Evolutionary conservation across 257 asterid species (phyloP), one percentile per base, ranked within the genome.

Genomic region (Plantago ovata): DNA sequence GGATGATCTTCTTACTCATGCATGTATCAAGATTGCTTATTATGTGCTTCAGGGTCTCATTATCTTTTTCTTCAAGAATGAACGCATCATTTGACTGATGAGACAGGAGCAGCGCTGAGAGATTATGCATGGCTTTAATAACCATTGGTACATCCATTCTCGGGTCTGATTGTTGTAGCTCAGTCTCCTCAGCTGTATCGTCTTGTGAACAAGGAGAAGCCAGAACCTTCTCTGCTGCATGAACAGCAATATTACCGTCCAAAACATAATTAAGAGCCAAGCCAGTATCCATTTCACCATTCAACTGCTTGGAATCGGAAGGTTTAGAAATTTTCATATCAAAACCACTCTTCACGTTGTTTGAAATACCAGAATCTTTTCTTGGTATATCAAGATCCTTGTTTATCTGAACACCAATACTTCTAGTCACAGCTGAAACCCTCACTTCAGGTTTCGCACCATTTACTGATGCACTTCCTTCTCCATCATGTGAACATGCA

Each of bases 171-270:
- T n/a, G 65, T 48, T 18, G 75, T 36, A 38, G 36, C 49, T 55
- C 66, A 56, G 53, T 48, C 58, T 43, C 68, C 62, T 79, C 87
- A 50, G 45, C 4, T 38, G 62, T 73, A 67, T 81, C 77, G 68
- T 88, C 95, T 74, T 75, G 87, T 69, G 91, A 77, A 70, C 84
- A 78, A 51, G 94, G 94, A 19, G 96, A 84, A 66, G 71, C 70
- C 13, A 81, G 76, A 77, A 84, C 96, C 71, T 83, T 76, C 70
- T 89, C 97, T 12, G 96, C 95, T 9, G 81, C 93, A 73, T 75
- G 86, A 67, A 82, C 85, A 38, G 99, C 95, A 63, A 82, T 79
- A 21, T 65, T 77, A 15, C 84, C 87, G 58, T 80, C 94, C 45
- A 83, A 61, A 62, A 67, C 79, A 54, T 81, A 81, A 63, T 70